Evolutionary conservation across 169 alveolate genomes (phyloP), one percentile per base, ranked within the genome.

Genomic region (Sarcocystis neurona): DNA sequence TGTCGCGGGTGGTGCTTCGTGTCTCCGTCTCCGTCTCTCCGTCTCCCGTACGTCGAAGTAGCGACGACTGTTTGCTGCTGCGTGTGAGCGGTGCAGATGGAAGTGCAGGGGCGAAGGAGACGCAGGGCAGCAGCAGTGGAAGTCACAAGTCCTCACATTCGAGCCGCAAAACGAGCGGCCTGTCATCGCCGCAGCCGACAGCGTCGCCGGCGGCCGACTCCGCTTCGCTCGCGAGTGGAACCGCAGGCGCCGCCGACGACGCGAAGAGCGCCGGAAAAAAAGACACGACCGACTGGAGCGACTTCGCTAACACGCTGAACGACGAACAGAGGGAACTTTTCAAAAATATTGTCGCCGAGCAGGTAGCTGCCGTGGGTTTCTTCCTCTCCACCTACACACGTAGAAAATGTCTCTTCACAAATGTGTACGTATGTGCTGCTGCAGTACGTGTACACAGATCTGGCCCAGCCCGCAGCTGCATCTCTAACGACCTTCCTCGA

Each of bases 261-360:
- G 39, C 84, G 41, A 37, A 30, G 30, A 70, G 53, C 74, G 46
- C 47, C 4, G 82, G 23, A 2, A 72, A 72, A 30, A 72, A 72
- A 50, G 80, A 79, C 80, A 39, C 50, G 75, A 46, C 85, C 43
- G 85, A 85, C 79, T 60, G 75, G 68, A 79, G 60, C 34, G 72
- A 60, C 41, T 82, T 82, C 63, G 43, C 89, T 18, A 68, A 66
- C 39, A 39, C 79, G 1, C 89, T 82, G 37, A 43, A 66, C 43
- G 89, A 82, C 50, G 89, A 82, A 44, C 89, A 82, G 79, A 37
- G 39, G 53, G 89, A 82, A 46, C 79, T 53, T 2, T 82, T 82
- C 63, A 82, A 82, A 30, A 53, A 63, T 32, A 68, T 82, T 41
- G 72, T 82, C 23, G 89, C 70, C 30, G 89, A 82, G 2, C 89